Evolutionary conservation across 805 yeast species (phyloP), one percentile per base, ranked within the genome.

Genomic region (Pichia exigua): DNA sequence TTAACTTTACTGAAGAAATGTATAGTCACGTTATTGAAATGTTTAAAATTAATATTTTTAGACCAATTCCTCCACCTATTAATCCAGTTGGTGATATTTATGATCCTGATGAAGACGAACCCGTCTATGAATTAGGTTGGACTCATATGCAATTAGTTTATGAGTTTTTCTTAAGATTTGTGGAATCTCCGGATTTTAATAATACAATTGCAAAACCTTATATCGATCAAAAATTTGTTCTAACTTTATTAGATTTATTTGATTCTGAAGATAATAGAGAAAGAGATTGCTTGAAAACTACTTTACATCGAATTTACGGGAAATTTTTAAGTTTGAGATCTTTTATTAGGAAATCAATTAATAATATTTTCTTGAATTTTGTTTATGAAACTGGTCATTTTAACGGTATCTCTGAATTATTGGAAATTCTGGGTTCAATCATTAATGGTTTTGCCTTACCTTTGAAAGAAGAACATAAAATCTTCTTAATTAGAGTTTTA

Each of bases 101-200:
- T 68, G 99, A 94, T 62, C 99, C 99, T 1, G 99, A 94, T 70
- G 99, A 94, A 70, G 99, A 94, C 72, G 99, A 94, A 69, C 98
- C 98, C 3, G 95, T 94, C 40, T 82, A 83, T 61, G 98, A 94
- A 66, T 80, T 92, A 57, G 91, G 97, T 11, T 94, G 99, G 99
- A 96, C 98, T 13, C 99, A 94, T 67, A 94, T 94, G 98, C 95
- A 89, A 69, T 79, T 90, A 43, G 95, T 91, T 32, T 94, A 94
- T 71, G 98, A 94, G 68, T 89, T 94, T 62, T 92, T 94, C 65
- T 73, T 94, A 54, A 75, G 96, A 62, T 92, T 94, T 69, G 84
- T 94, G 49, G 98, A 94, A 70, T 83, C 92, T 57, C 95, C 96
- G 2, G 97, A 91, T 69, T 92, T 94, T 68, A 87, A 88, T 64